These are phyloP conservation scores for Suillus variegatus DNA, from an alignment of 768 basidiomycete genomes.

Conservation along the genomic window DNA sequence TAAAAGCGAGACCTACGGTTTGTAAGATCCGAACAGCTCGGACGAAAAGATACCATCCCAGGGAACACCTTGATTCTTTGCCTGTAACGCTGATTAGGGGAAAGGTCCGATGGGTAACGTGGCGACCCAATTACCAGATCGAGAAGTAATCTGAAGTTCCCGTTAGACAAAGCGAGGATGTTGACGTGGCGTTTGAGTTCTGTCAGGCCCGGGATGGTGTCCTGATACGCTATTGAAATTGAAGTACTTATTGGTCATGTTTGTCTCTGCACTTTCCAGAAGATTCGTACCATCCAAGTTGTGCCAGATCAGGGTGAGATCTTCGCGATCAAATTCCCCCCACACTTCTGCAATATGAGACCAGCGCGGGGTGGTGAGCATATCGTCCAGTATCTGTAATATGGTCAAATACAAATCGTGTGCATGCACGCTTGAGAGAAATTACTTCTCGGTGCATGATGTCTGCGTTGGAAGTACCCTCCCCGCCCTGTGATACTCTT, in stretches of 20 bases:
- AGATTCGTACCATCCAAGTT: conserved; percentile 48
- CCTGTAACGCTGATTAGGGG: conserved; percentile 35
- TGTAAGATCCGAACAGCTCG: conserved; percentile 62
- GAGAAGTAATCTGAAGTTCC: conserved; percentile 58
- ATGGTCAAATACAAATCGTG: not conserved
- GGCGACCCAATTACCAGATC: conserved; percentile 49
- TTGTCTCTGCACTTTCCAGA: not conserved
- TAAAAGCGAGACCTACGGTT: conserved; percentile 50
- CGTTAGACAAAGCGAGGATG: conserved; percentile 62
- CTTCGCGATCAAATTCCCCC: conserved; percentile 42
- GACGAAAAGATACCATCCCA: conserved; percentile 67
- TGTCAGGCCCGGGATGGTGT: conserved; percentile 48
- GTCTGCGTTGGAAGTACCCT: conserved; percentile 55
- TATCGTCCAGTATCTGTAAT: conserved; percentile 54
- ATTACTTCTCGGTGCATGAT: conserved; percentile 54
- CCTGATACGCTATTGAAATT: conserved; percentile 52
- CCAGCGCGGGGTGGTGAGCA: conserved; percentile 55
- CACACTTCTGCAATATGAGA: conserved; percentile 44
- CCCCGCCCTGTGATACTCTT: conserved; percentile 44
- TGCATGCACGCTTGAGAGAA: not conserved
- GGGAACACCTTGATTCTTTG: conserved; percentile 59
- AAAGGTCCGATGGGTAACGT: not conserved
- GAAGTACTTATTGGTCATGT: not conserved
- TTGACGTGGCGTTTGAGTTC: conserved; percentile 52
- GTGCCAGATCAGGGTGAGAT: conserved; percentile 61